Evolutionary conservation across 1,284 basidiomycete genomes (phyloP).

Genomic region (Cystobasidium pallidum): DNA sequence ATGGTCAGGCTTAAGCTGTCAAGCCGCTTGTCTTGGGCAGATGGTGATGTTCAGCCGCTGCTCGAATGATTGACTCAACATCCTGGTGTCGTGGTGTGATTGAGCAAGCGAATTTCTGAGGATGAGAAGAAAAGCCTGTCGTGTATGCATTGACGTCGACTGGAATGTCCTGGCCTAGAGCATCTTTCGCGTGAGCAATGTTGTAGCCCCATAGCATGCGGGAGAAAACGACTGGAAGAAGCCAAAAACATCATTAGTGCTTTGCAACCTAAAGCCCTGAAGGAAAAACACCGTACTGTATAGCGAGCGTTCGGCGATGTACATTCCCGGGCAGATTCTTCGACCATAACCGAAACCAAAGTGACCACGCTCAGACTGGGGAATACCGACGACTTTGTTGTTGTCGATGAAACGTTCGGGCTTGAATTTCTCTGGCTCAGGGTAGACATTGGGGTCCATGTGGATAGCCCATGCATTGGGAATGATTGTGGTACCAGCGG

Average conservation of each 20-base stretch:
- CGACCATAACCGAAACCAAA: conserved; percentile 52
- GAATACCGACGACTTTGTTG: conserved; percentile 45
- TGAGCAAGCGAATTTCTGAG: conserved; percentile 37
- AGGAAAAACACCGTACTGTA: conserved; percentile 13
- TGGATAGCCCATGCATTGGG: conserved; percentile 52
- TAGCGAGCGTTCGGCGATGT: conserved; percentile 42
- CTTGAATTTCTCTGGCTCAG: conserved; percentile 50
- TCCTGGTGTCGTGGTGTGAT: conserved; percentile 37
- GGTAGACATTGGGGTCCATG: conserved; percentile 50
- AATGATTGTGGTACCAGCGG: conserved; percentile 57
- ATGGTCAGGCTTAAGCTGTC: background rate
- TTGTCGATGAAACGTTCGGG: conserved; percentile 50
- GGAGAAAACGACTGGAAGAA: conserved; percentile 40
- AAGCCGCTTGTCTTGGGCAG: conserved; percentile 38
- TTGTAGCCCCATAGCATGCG: conserved; percentile 48
- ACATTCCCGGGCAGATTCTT: conserved; percentile 44
- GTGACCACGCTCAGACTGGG: conserved; percentile 47
- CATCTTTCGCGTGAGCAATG: conserved; percentile 50
- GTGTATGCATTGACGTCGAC: conserved; percentile 48
- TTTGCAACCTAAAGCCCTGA: background rate
- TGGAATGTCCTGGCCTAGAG: conserved; percentile 48
- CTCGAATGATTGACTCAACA: conserved; percentile 23
- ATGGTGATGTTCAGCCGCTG: conserved; percentile 33
- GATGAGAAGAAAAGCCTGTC: conserved; percentile 44
- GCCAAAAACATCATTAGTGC: background rate